Evolutionary conservation across 2,329 filamentous ascomycete species (phyloP), one percentile per base, ranked within the genome.

Genomic region (Mariannaea sp.): DNA sequence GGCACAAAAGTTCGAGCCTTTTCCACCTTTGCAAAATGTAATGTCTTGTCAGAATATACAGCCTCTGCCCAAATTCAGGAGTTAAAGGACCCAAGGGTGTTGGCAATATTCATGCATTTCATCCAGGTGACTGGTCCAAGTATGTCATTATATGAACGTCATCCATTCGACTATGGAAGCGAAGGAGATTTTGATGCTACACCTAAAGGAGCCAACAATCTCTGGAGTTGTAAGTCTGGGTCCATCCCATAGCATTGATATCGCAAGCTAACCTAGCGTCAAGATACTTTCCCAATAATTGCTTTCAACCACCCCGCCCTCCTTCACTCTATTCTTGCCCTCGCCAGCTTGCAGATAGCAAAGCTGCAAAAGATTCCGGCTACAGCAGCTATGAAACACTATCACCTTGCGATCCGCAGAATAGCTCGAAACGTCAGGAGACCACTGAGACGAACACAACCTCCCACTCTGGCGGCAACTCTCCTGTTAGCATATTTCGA

Each of bases 401-500:
- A 97, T 60, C 90, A 94, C 51, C 86, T 92, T 61, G 87, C 92
- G 8, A 77, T 97, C 40, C 86, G 92, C 57, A 79, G 90, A 33
- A 81, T 97, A 13, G 87, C 89, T 6, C 86, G 84, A 61, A 89
- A 88, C 41, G 87, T 97, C 22, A 83, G 84, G 40, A 82, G 89
- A 20, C 78, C 85, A 0, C 80, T 78, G 39, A 85, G 86, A 63
- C 84, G 92, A 47, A 85, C 86, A 7, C 85, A 91, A 50, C 83
- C 90, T 7, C 85, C 90, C 1, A 97, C 92, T 0, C 76, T 97
- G n/a, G 93, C 92, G 7, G 92, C 92, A 2, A 92, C 90, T 0
- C 77, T 97, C 29, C 76, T 97, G 7, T 80, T 99, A 7, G 90
- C 87, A 0, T 97, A 92, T 70, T 97, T 96, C 66, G 94, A 97